Evolutionary conservation across 1,284 basidiomycete species (phyloP), one percentile per base, ranked within the genome.

Genomic region (Trichosporon inkin): DNA sequence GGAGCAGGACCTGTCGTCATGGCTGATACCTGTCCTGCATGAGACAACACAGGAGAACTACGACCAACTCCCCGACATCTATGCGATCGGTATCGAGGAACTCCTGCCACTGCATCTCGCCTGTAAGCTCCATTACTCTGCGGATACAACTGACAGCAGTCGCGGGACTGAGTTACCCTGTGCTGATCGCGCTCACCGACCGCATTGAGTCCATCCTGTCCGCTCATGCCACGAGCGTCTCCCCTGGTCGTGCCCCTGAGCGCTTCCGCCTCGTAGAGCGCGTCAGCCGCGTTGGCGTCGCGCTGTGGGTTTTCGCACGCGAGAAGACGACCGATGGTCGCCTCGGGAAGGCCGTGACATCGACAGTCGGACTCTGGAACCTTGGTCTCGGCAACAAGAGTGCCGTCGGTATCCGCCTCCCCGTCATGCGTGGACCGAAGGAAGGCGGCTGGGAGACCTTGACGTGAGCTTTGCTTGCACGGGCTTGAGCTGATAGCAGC

Each of bases 21-120:
- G 78, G 78, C 71, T 80, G 17, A 63, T 72, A n/a, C 75, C 77
- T 3, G 70, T 74, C n/a, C 69, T 78, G 3, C 68, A 74, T 47
- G 60, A 65, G 52, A 66, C 67, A 1, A 58, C 71, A 0, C 62
- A 62, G 17, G 66, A 71, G 36, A 57, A 64, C 32, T 34, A 65
- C 6, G 67, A 65, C 6, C 55, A 62, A n/a, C 60, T 71, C 28
- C 83, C 86, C 40, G 85, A 92, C 70, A 90, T 96, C 61, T 92
- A 97, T 66, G 86, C 96, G 61, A 87, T 99, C 63, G 93, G 86
- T 54, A 92, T 99, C 64, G 95, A 99, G 83, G 98, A 98, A 82
- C 89, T 95, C 74, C 89, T 96, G 3, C 76, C 75, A 10, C 68
- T 79, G 0, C 73, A 79, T 60, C 69, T 76, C 1, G 77, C 76